Conservation (phyloP, 805 yeast genomes). For the Isabelozyma rhagii region DNA sequence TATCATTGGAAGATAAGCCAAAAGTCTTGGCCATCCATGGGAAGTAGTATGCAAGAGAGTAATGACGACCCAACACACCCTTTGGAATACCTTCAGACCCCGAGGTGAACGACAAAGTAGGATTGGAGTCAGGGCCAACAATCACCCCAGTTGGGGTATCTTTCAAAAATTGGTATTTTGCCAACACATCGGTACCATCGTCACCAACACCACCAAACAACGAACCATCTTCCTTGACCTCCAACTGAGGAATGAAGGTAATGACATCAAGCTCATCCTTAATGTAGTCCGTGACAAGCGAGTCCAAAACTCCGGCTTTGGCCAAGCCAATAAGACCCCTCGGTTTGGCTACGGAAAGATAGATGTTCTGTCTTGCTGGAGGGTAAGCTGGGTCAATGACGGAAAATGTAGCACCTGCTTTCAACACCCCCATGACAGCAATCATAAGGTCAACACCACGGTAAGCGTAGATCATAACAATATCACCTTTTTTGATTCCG, state of each 20-base stretch:
- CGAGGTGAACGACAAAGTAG: slow-evolving; percentile 93
- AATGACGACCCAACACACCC: slow-evolving; percentile 98
- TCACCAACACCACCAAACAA: slow-evolving; percentile 55
- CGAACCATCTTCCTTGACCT: slow-evolving; percentile 71
- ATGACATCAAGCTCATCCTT: slow-evolving; percentile 66
- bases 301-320: slow-evolving; percentile 83
- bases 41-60: slow-evolving; percentile 93
- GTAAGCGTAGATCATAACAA: slow-evolving; percentile 96
- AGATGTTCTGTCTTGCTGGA: slow-evolving; percentile 93
- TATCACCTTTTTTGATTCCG: slow-evolving; percentile 88
- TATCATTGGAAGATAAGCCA: slow-evolving; percentile 72
- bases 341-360: slow-evolving; percentile 91
- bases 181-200: slow-evolving; percentile 45
- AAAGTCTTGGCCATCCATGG: slow-evolving; percentile 97
- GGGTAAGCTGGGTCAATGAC: slow-evolving; percentile 99
- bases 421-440: slow-evolving; percentile 95
- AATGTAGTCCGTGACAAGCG: slow-evolving; percentile 76
- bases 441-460: slow-evolving; percentile 96
- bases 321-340: slow-evolving; percentile 83
- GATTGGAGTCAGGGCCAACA: slow-evolving; percentile 97
- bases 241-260: slow-evolving; percentile 73
- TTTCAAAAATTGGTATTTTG: slow-evolving; percentile 42
- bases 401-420: slow-evolving; percentile 98
- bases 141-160: slow-evolving; percentile 75
- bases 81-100: slow-evolving; percentile 99